Evolutionary conservation across 2,329 filamentous ascomycete genomes (phyloP), one percentile per base, ranked within the genome.

Genomic region (Talaromyces verruculosus): DNA sequence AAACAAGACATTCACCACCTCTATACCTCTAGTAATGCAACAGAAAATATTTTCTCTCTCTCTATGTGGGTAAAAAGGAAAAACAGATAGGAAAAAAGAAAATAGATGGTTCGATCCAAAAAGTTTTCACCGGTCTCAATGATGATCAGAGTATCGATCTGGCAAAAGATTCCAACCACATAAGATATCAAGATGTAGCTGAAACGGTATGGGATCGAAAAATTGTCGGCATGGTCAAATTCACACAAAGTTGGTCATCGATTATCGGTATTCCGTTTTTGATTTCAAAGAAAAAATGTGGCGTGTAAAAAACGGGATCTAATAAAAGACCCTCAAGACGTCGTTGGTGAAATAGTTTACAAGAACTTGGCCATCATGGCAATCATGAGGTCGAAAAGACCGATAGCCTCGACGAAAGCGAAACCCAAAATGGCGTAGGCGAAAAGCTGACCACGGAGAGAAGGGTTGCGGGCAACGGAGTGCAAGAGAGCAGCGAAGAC

Each of bases 351-450:
- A 60, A 39, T 72, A 67, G 69, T 72, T 78, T 78, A 79, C 70
- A 91, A 88, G 85, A 91, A 91, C 87, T 93, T 93, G 89, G 90
- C 91, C 90, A 93, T 93, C 86, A 93, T 91, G 85, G 90, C 90
- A 92, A 93, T 88, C 90, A 93, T 93, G 79, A 92, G 89, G 79
- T 92, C 89, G 89, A 92, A 92, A 79, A 92, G 88, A 90, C 77
- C 77, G 67, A 78, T 78, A 84, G 92, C 91, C 83, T 95, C 92
- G 83, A 93, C 91, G 89, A 95, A 95, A 81, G 91, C 92, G 86
- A 95, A 95, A 86, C 92, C 91, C 80, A 95, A 86, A 91, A 95
- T 94, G 88, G 91, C 91, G 85, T 95, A 94, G 75, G 91, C 91
- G 91, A 95, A 96, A 79, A 96, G 91, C 88, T 96, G 92, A 82